Base-by-base conservation (phyloP, 202 grass and related monocot species). In the Tripidium arundinaceum region DNA sequence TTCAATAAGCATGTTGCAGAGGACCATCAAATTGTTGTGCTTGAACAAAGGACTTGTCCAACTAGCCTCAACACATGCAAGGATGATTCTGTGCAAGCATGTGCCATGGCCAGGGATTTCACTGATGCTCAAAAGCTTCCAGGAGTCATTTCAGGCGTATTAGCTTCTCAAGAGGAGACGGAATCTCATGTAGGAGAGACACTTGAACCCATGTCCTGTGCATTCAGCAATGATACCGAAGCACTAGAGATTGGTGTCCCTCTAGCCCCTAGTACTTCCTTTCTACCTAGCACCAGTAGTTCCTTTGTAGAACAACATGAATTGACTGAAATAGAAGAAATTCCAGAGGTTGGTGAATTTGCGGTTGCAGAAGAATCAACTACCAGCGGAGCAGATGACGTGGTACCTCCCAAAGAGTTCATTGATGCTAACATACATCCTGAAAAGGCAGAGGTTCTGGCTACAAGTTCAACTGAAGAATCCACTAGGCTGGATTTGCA, bases 21-120 rank as follows among this genome's bases (percentile, higher is more conserved):
- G 31, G 59, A 73, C 65, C 64, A 81, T 63, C 71, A 62, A 42
- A 29, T 87, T 55, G 47, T 63, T 65, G 50, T 8, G 21, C 83
- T 88, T 33, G 90, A 80, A 79, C 64, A 77, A 67, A 78, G 74
- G 18, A 37, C 69, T 66, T 90, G 50, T 88, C 70, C 88, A 86
- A 45, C 65, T 87, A 85, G 54, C 46, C 24, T 77, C 11, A 47
- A 79, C 21, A 68, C 78, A 71, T 64, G 83, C 62, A 78, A 36
- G 78, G 85, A 84, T 50, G 60, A 84, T 76, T 59, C 64, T 79
- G 13, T 52, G 62, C 47, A 87, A 61, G 49, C 47, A 34, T 74
- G 59, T 78, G 38, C 19, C 50, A 61, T 78, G 50, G 41, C 27
- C 31, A 81, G 21, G 49, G 67, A 71, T 58, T 81, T 71, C 38